Percentiles rank a stretch among this genome's conserved stretches.
Evolutionary conservation across 805 yeast species (phyloP).

Genomic region (Pichia exigua): DNA sequence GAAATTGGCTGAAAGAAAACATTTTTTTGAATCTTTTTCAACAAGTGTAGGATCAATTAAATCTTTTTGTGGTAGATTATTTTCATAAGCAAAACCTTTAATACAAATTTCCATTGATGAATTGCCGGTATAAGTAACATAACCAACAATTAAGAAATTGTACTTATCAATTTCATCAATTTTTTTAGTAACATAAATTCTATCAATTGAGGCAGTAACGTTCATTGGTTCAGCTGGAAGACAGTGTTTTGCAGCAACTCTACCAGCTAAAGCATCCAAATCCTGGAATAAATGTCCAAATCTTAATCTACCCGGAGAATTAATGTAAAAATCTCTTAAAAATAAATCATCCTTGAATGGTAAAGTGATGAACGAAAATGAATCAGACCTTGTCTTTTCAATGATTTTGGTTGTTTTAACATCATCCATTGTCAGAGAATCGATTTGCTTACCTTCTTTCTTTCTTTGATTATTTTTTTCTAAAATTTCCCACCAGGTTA

Average conservation of each 20-base stretch:
- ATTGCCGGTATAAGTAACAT: slow-evolving; percentile 89
- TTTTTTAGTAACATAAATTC: slow-evolving; percentile 79
- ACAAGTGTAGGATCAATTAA: slow-evolving; percentile 47
- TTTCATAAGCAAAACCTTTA: slow-evolving; percentile 72
- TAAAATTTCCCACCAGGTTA: slow-evolving; percentile 85
- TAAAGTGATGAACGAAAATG: slow-evolving; percentile 58
- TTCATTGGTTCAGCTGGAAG: slow-evolving; percentile 94
- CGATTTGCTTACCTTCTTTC: slow-evolving; percentile 66
- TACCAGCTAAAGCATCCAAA: slow-evolving; percentile 87
- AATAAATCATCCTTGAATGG: slow-evolving; percentile 82
- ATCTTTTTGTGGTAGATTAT: slow-evolving; percentile 35
- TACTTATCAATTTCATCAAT: slow-evolving; percentile 68
- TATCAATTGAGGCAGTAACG: slow-evolving; percentile 91
- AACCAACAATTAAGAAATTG: slow-evolving; percentile 81
- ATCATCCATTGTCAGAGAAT: slow-evolving; percentile 61
- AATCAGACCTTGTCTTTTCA: slow-evolving; percentile 71
- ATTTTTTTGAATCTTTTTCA: slow-evolving; percentile 45
- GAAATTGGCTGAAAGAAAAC: slow-evolving; percentile 82
- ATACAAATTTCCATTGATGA: slow-evolving; percentile 94
- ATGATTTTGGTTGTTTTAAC: slow-evolving; percentile 64
- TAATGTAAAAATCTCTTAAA: slow-evolving; percentile 80
- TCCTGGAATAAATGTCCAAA: slow-evolving; percentile 94
- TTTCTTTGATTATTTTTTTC: slow-evolving; percentile 62
- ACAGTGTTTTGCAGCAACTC: slow-evolving; percentile 87
- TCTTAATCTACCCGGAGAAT: slow-evolving; percentile 84